Evolutionary conservation across 345 rosid genomes (phyloP), one percentile per base, ranked within the genome.

Genomic region (Mallotus nudiflorus): DNA sequence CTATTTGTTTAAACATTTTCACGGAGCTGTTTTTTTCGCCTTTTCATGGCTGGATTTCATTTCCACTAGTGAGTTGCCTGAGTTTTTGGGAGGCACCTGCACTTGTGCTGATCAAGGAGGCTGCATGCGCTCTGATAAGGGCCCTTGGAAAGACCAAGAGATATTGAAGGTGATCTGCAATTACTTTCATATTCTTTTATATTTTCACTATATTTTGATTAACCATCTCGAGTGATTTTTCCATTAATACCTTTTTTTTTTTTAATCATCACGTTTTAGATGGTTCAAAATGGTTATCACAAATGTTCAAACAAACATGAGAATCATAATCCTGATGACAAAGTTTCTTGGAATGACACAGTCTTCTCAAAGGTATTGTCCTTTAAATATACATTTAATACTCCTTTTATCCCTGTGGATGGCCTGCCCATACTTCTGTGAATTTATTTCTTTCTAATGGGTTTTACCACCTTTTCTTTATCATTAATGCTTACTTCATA

Each of bases 121-220:
- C 6, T 95, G 99, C 56, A 82, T 92, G 92, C 87, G 80, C 51
- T 92, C 97, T 60, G 97, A 95, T 79, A 95, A 92, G 80, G 99
- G 99, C 39, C 97, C 97, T 24, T 95, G 97, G 99, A 89, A 89
- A 33, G 78, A 92, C 69, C 77, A 80, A 25, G 93, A 87, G 68
- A 80, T 90, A 68, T 25, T 95, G 79, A 86, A 84, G 97, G 99
- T 94, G 67, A 29, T 6, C 56, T 42, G 18, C 4, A 46, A 57
- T 54, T 24, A 0, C 22, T 33, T 40, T 59, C 35, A 33, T 16
- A 8, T 11, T 55, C 40, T 35, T 46, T 69, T 62, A 31, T 24
- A 18, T 27, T 61, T 62, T 67, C 52, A 29, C 19, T 68, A 31
- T n/a, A n/a, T 59, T 51, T 15, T 19, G 27, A 54, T 6, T 37